These are phyloP conservation scores for Starmerella stigmatis DNA, from an alignment of 805 yeast genomes.

Conservation along the genomic window DNA sequence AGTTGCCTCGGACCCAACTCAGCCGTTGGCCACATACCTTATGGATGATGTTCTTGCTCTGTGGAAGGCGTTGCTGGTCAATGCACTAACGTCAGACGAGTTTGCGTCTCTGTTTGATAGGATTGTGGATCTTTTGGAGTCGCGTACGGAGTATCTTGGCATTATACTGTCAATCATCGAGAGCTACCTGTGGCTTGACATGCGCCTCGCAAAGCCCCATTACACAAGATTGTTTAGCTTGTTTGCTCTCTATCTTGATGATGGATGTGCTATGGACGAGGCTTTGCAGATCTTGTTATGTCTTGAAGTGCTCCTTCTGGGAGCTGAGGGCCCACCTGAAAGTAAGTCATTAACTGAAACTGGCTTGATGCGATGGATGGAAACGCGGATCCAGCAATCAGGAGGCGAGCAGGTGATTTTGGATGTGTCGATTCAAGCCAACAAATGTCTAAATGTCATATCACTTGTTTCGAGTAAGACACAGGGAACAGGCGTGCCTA, in stretches of 20 bases:
- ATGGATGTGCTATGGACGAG: constrained; percentile 21
- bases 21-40: constrained; percentile 46
- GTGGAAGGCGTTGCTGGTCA: constrained; percentile 60
- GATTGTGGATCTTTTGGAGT: constrained; percentile 48
- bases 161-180: constrained; percentile 29
- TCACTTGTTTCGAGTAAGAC: constrained; percentile 11
- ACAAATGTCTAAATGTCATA: constrained; percentile 9
- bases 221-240: constrained; percentile 19
- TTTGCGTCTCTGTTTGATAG: constrained; percentile 36
- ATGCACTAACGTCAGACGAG: constrained; percentile 31
- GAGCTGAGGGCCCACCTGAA: constrained; percentile 5
- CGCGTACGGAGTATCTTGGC: constrained; percentile 43
- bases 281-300: constrained; percentile 16
- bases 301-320: constrained; percentile 13
- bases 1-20: constrained; percentile 44
- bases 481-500: constrained; percentile 8
- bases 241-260: constrained; percentile 24
- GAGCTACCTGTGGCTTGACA: constrained; percentile 30
- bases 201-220: constrained; percentile 18
- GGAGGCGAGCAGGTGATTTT: constrained; percentile 8
- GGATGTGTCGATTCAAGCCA: constrained; percentile 12
- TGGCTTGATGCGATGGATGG: constrained; percentile 16
- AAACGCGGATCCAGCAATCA: constrained; percentile 3
- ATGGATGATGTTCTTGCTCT: constrained; percentile 79
- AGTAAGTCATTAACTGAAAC: constrained; percentile 3